These are phyloP conservation scores for Hansenula sp. DNA, from an alignment of 1,139 yeast genomes.

Conservation along the genomic window DNA sequence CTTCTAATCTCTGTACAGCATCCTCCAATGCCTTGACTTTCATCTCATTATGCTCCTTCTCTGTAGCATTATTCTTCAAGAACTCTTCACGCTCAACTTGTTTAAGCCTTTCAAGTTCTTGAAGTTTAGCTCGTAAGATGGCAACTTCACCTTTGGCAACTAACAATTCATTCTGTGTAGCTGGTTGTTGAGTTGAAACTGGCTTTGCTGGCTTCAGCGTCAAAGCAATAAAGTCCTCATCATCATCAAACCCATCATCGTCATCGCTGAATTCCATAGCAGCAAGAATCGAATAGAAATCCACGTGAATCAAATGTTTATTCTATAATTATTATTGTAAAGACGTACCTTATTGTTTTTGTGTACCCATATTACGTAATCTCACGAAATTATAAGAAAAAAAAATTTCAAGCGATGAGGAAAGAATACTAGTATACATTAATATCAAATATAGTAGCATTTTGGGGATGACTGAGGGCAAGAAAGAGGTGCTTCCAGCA, in stretches of 20 bases:
- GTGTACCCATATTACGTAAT: too few relatives aligned
- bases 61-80: conserved; percentile 16
- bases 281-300: too few relatives aligned
- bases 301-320: background rate
- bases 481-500: conserved; percentile 47
- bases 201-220: conserved; percentile 14
- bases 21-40: conserved; percentile 40
- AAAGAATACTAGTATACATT: background rate
- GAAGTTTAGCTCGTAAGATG: conserved; percentile 61
- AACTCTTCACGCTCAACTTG: conserved; percentile 10
- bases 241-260: conserved; percentile 15
- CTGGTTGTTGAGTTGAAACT: background rate
- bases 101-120: conserved; percentile 36
- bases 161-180: conserved; percentile 27
- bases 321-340: background rate
- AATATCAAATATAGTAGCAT: too few relatives aligned
- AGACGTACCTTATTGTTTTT: background rate
- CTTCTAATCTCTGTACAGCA: conserved; percentile 52
- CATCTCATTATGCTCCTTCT: conserved; percentile 30
- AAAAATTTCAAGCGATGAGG: background rate
- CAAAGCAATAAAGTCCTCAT: conserved; percentile 20
- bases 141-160: conserved; percentile 76
- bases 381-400: background rate
- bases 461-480: background rate
- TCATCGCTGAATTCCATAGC: conserved; percentile 1